Evolutionary conservation across 768 basidiomycete genomes (phyloP), one percentile per base, ranked within the genome.

Genomic region (Suillus americanus): DNA sequence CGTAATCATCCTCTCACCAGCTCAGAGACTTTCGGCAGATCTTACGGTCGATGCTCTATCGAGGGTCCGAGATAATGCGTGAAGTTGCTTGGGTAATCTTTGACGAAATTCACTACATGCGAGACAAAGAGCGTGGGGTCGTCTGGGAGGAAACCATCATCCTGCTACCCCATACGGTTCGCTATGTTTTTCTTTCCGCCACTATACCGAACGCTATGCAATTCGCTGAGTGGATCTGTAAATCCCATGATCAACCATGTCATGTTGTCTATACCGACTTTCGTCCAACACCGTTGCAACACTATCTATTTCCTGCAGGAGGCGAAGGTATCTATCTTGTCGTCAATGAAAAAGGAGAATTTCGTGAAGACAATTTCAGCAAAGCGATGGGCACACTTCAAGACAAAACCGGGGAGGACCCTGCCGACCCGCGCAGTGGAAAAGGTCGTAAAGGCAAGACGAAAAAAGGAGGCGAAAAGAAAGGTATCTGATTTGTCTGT

Each of bases 11-110:
- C 33, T 51, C 38, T 60, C 30, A 68, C 41, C 28, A 14, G 38
- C 16, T 8, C 38, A 25, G 30, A 28, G 16, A 28, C 55, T 59
- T 35, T 64, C 14, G 25, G 35, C 67, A 99, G 95, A 99, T 99
- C 88, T 77, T 99, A 60, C 89, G 97, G 23, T 98, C 96, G 5
- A 99, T 99, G 97, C 81, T 99, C 33, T 99, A 99, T 74, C 90
- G 97, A 62, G 97, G 97, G 45, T 98, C 95, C 4, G 97, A 99
- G 80, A 91, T 99, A 69, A 96, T 99, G 92, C 92, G 97, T 63
- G 97, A 99, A 81, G 97, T 99, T n/a, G 95, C 96, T 1, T 99
- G 97, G 97, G 97, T 99, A 63, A 88, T 99, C 68, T 99, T 99
- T 76, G 97, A 99, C 74, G 97, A 99, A 79, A 97, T 99, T 66